phyloP scores from a whole-genome alignment of 1,139 yeast genomes.

The Maudiozyma humilis region DNA sequence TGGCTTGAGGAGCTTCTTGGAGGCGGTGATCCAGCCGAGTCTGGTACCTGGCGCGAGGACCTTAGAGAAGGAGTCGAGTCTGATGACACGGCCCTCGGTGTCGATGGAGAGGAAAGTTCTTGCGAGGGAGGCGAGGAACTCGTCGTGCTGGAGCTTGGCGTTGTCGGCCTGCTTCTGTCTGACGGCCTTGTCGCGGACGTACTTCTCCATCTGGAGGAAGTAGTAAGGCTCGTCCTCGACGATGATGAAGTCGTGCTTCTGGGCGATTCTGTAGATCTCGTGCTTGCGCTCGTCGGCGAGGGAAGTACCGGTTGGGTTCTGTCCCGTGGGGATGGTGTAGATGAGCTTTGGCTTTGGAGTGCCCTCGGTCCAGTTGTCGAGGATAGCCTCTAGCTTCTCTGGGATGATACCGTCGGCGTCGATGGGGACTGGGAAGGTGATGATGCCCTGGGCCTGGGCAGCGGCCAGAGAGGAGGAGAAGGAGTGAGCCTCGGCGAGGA shows the following conservation, averaged over 20 bases:
- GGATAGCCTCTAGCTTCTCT: slow-evolving; percentile 51
- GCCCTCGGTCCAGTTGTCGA: slow-evolving; percentile 63
- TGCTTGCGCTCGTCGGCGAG: slow-evolving; percentile 63
- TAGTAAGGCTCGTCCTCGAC: slow-evolving; percentile 95
- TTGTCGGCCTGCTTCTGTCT: slow-evolving; percentile 32
- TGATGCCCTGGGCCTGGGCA: slow-evolving; percentile 64
- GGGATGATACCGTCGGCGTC: slow-evolving; percentile 78
- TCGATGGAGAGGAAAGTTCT: slow-evolving; percentile 75
- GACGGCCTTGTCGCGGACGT: slow-evolving; percentile 35
- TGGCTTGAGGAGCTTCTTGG: slow-evolving; percentile 56
- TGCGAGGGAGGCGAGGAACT: slow-evolving; percentile 59
- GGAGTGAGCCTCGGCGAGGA: slow-evolving; percentile 74
- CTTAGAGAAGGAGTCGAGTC: slow-evolving; percentile 88
- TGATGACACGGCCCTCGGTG: slow-evolving; percentile 79
- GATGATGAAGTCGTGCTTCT: slow-evolving; percentile 73
- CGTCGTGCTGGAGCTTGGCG: slow-evolving; percentile 36
- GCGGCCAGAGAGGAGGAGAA: slow-evolving; percentile 82
- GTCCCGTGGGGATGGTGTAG: slow-evolving; percentile 87
- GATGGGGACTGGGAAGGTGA: slow-evolving; percentile 65
- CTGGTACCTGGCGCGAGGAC: slow-evolving; percentile 89
- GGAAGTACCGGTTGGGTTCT: slow-evolving; percentile 90
- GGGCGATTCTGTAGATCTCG: slow-evolving; percentile 62
- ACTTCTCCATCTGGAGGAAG: slow-evolving; percentile 78
- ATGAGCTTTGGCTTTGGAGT: slow-evolving; percentile 67
- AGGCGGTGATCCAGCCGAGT: slow-evolving; percentile 87